phyloP scores from a whole-genome alignment of 306 rosid species.

The Cicer cuneatum region DNA sequence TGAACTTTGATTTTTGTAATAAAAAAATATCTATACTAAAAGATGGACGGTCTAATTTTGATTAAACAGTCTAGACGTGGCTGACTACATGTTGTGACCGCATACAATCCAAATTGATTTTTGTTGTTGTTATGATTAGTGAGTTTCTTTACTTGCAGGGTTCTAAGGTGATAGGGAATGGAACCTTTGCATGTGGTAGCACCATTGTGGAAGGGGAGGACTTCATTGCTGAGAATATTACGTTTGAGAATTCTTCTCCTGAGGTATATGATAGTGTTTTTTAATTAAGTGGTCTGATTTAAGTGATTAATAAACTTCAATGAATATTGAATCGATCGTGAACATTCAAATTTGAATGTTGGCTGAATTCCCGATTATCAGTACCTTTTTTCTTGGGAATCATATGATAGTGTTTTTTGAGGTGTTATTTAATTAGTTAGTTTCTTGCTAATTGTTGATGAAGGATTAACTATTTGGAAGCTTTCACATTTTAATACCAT shows the following conservation, averaged over 20 bases:
- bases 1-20: too few species aligned
- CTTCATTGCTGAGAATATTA: slow-evolving; percentile 88
- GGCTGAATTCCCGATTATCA: too few species aligned
- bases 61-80: too few species aligned
- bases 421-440: background rate
- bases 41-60: too few species aligned
- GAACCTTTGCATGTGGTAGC: slow-evolving; percentile 92
- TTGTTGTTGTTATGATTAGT: slow-evolving; percentile 9
- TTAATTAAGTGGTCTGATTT: background rate
- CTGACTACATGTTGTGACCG: too few species aligned
- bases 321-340: too few species aligned
- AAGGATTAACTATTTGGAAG: background rate
- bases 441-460: slow-evolving; percentile 20
- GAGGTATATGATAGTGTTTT: slow-evolving; percentile 52
- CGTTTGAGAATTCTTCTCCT: slow-evolving; percentile 89
- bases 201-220: slow-evolving; percentile 91
- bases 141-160: slow-evolving; percentile 50
- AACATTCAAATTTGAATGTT: too few species aligned
- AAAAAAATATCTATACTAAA: too few species aligned
- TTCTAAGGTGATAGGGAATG: slow-evolving; percentile 70
- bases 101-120: too few species aligned
- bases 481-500: background rate
- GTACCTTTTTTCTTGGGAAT: too few species aligned
- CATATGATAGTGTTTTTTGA: background rate
- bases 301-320: too few species aligned